Evolutionary conservation across 2,329 filamentous ascomycete species (phyloP), one percentile per base, ranked within the genome.

Genomic region (Talaromyces sp.): DNA sequence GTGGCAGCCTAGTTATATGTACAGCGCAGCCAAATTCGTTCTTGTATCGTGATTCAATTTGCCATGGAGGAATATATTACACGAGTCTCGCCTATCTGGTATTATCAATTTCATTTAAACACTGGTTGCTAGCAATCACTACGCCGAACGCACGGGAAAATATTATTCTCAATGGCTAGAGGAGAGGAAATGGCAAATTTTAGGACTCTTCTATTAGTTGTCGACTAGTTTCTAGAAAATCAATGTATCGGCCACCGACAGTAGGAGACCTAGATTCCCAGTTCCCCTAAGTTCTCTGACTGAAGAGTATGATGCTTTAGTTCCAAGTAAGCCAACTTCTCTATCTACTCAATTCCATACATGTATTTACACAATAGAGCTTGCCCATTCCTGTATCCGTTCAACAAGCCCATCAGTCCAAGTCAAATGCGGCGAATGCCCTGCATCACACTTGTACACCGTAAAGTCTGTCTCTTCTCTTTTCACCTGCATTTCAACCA

Each of bases 391-490:
- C 45, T 47, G 10, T 1, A 47, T 13, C 25, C 45, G 2, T 13
- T 65, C 66, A 11, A 72, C 71, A 0, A 75, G 54, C 0, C 69
- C 72, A 7, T 69, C 63, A 3, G 71, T 76, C 75, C 74, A 76
- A 31, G 70, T 76, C 6, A 77, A 54, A 63, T 75, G 72, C 11
- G 74, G 74, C 3, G 72, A 77, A 61, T 77, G 76, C 3, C 74
- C 73, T 6, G 72, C 56, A 0, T 70, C 65, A 0, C 69, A 72
- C 22, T 49, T 59, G 61, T 75, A 76, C 1, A 74, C 49, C 0
- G 67, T 74, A n/a, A 17, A 13, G 8, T 27, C 17, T 13, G 10
- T 19, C 29, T 49, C 53, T 11, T 47, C 25, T 47, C 45, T 22
- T n/a, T 69, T 49, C 7, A 29, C 63, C 36, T 76, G 75, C 2